A percentile compares a stretch with the other conserved stretches of the same genome.
Conservation (phyloP, 225 moss, liverwort and hornwort species). For the Physcomitrellopsis africana region DNA sequence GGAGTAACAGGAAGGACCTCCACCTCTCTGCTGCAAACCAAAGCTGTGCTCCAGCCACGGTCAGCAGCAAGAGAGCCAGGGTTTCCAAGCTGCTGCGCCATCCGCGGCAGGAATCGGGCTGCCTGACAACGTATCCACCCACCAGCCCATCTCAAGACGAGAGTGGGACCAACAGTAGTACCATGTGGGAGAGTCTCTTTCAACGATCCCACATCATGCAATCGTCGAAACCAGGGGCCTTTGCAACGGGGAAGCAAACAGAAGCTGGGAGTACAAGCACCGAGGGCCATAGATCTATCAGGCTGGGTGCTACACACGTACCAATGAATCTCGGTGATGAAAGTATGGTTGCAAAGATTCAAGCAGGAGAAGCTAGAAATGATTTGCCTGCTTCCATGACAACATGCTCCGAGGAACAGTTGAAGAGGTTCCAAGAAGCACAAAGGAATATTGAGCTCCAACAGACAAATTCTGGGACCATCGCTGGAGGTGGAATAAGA, state of each 20-base stretch:
- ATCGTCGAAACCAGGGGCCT: slow-evolving; percentile 26
- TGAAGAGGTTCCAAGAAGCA: slow-evolving; percentile 38
- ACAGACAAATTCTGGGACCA: slow-evolving; percentile 20
- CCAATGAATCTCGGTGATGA: slow-evolving; percentile 43
- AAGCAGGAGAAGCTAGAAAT: slow-evolving; percentile 22
- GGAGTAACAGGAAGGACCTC: slow-evolving; percentile 37
- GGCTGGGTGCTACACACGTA: slow-evolving; percentile 19
- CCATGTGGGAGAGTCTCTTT: slow-evolving; percentile 50
- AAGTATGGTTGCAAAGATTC: slow-evolving; percentile 32
- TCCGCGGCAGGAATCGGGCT: slow-evolving; percentile 40
- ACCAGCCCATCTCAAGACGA: slow-evolving; percentile 53
- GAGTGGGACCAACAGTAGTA: slow-evolving; percentile 30
- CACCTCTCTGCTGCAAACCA: slow-evolving; percentile 37
- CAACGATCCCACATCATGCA: slow-evolving; percentile 38
- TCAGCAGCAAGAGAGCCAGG: slow-evolving; percentile 56
- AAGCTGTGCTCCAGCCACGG: slow-evolving; percentile 31
- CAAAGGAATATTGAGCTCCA: slow-evolving; percentile 26
- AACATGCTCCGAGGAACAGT: slow-evolving; percentile 29
- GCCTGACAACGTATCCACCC: slow-evolving; percentile 38
- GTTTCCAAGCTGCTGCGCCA: slow-evolving; percentile 29
- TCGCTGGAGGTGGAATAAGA: slow-evolving; percentile 26
- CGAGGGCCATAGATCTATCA: too few relatives aligned
- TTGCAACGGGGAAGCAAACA: slow-evolving; percentile 25
- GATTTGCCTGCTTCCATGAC: slow-evolving; percentile 21
- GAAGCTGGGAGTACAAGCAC: slow-evolving; percentile 30